Conservation (phyloP, 2,329 filamentous ascomycete species). For the Penicillium psychrosexuale region DNA sequence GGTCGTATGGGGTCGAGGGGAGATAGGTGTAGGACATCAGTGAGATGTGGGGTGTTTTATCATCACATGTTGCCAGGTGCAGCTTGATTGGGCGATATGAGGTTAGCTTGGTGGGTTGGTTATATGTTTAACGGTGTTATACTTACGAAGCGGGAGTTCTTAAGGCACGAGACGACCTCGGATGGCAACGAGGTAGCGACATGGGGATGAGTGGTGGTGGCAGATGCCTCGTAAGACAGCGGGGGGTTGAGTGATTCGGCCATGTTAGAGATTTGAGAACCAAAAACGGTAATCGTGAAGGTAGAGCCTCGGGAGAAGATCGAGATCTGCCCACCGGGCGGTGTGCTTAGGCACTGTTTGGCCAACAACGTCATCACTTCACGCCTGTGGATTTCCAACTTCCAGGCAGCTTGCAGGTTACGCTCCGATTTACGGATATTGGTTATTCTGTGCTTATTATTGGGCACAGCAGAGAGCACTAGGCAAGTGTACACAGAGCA, state of each 20-base stretch:
- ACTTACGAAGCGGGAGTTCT: conserved; percentile 90
- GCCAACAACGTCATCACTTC: conserved; percentile 8
- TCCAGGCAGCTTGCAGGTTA: neutral
- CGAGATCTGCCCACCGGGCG: conserved; percentile 12
- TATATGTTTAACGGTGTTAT: neutral
- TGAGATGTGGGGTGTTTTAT: conserved; percentile 83
- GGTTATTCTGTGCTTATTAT: neutral
- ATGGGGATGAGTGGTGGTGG: conserved; percentile 68
- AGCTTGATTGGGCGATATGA: conserved; percentile 56
- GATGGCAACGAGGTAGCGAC: conserved; percentile 67
- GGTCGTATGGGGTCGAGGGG: conserved; percentile 66
- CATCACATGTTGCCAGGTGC: conserved; percentile 85
- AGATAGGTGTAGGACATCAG: conserved; percentile 99
- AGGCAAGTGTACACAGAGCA: neutral
- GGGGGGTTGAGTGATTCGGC: conserved; percentile 58
- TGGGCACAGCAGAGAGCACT: no score
- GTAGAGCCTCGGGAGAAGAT: neutral
- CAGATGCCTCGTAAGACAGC: conserved; percentile 71
- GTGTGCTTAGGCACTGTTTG: conserved; percentile 4
- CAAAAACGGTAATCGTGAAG: conserved; percentile 8
- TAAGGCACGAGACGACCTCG: conserved; percentile 85
- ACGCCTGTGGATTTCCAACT: neutral
- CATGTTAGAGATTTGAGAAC: conserved; percentile 29
- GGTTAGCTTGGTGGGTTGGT: neutral
- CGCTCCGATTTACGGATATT: neutral